These are phyloP conservation scores for Trypanosoma congolense DNA, from an alignment of 208 protist genomes.

Conservation along the genomic window DNA sequence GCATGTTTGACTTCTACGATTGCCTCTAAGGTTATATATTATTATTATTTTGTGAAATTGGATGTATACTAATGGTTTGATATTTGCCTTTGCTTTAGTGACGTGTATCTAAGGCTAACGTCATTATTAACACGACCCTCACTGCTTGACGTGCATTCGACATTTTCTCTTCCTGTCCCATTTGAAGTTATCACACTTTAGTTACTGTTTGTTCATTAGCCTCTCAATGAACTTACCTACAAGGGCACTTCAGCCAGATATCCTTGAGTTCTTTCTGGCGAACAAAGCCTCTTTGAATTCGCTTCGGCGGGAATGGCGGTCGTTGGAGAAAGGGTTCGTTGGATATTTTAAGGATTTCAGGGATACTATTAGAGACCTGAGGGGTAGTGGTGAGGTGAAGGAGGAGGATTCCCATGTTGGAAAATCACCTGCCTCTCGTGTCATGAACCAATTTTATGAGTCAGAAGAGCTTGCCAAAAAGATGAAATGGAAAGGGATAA, in stretches of 20 bases:
- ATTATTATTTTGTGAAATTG: no score
- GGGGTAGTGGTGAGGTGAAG: constrained; percentile 15
- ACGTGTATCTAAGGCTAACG: no score
- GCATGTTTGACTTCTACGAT: no score
- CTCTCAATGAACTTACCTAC: constrained; percentile 8
- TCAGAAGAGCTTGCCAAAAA: constrained; percentile 83
- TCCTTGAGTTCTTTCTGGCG: constrained; percentile 57
- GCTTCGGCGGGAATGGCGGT: constrained; percentile 48
- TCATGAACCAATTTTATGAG: constrained; percentile 85
- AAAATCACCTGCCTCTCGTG: constrained; percentile 20
- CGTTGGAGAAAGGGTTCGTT: constrained; percentile 78
- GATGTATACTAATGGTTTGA: no score
- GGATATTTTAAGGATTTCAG: constrained; percentile 52
- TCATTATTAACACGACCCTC: no score
- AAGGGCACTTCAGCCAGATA: constrained; percentile 53
- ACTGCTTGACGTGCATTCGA: no score
- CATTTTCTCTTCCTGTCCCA: no score
- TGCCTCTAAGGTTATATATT: no score
- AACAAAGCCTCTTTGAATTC: constrained; percentile 33
- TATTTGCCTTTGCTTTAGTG: no score
- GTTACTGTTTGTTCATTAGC: no score
- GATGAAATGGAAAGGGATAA: constrained; percentile 92
- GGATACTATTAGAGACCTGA: constrained; percentile 31
- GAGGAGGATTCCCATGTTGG: constrained; percentile 12
- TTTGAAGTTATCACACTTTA: no score